Evolutionary conservation across 306 rosid genomes (phyloP), one percentile per base, ranked within the genome.

Genomic region (Oemleria cerasiformis): DNA sequence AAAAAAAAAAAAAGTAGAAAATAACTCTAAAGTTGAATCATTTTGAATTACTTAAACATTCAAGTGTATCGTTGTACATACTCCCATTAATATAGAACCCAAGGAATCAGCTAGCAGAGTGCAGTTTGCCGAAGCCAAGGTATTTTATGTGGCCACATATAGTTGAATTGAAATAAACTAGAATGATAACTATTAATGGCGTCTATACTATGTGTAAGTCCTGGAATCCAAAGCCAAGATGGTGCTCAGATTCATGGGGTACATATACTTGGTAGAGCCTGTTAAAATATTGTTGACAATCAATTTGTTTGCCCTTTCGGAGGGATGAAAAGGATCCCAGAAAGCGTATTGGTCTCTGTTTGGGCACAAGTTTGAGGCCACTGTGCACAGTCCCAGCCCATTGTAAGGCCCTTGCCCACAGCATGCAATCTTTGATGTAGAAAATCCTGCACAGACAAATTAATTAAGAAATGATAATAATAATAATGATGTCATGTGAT

Each of bases 201-300:
- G 36, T 30, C 2, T 30, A 4, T 30, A 30, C 36, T 30, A 30
- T 30, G 36, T 30, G 36, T 61, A 38, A 45, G 71, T 68, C 68
- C 72, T 71, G 66, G 92, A 75, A 73, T 87, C 90, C 87, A 91
- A 51, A 23, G 89, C 83, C 74, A 92, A 45, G 80, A 76, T 80
- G 81, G 97, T 88, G 88, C 87, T 85, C 78, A 92, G 97, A 55
- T 92, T 92, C 92, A 92, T 84, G 8, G 97, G 97, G 80, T 76
- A 16, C 91, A 91, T 91, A 34, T 91, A 91, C 10, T 84, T n/a
- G 15, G 77, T 50, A 60, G 85, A 38, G 34, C 96, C 96, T 7
- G 67, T 71, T 66, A 87, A 0, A 2, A 92, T 79, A 34, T 74
- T 61, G 30, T 62, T 82, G 55, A 54, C 88, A 5, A 91, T 84